These are phyloP conservation scores for Ustilago tritici DNA, from an alignment of 1,284 basidiomycete species.

Conservation along the genomic window DNA sequence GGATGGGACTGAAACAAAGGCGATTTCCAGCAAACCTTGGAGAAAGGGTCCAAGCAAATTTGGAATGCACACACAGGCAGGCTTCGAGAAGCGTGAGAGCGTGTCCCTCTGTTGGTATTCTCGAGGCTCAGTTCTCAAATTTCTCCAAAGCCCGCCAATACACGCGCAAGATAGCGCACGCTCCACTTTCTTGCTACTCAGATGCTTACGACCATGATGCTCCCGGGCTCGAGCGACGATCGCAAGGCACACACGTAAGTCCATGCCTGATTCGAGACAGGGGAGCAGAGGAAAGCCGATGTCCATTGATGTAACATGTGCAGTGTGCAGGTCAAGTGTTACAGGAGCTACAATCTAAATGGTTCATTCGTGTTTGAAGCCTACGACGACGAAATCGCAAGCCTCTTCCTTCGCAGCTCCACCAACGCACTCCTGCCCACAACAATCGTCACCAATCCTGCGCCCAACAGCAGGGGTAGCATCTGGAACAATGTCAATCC, in stretches of 20 bases:
- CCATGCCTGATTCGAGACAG: too few species aligned
- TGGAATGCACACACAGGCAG: background rate
- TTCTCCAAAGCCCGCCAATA: background rate
- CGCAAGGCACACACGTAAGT: too few species aligned
- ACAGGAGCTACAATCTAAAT: background rate
- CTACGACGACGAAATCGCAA: slow-evolving; percentile 27
- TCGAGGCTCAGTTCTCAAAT: background rate
- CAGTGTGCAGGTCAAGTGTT: background rate
- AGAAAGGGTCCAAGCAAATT: slow-evolving; percentile 13
- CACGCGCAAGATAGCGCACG: background rate
- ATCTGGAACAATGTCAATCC: slow-evolving; percentile 60
- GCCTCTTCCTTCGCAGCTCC: slow-evolving; percentile 47
- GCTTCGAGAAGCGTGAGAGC: background rate
- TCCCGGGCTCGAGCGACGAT: too few species aligned
- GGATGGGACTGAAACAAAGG: background rate
- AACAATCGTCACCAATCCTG: slow-evolving; percentile 49
- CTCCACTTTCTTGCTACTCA: background rate
- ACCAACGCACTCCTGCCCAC: slow-evolving; percentile 51
- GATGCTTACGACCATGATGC: background rate
- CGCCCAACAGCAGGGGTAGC: slow-evolving; percentile 52
- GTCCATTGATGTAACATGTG: background rate
- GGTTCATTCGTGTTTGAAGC: too few species aligned
- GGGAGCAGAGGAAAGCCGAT: background rate
- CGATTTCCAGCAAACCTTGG: background rate
- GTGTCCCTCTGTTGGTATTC: slow-evolving; percentile 16